These are phyloP conservation scores for Trichoderma cornu-damae DNA, from an alignment of 2,329 filamentous ascomycete species.

Conservation along the genomic window DNA sequence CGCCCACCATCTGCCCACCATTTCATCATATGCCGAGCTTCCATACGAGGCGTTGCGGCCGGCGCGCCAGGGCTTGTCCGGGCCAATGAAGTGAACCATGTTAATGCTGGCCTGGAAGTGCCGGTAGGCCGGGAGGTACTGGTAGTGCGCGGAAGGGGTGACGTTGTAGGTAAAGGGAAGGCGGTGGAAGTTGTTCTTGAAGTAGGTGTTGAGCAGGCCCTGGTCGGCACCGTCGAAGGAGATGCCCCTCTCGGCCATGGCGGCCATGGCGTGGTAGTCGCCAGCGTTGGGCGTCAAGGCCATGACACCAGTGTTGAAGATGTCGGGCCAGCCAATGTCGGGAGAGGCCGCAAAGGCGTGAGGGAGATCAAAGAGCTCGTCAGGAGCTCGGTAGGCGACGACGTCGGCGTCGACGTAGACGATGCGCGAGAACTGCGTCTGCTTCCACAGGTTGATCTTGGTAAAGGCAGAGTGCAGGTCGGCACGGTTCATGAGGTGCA, in stretches of 20 bases:
- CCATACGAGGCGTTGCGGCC: conserved; percentile 53
- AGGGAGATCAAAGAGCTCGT: conserved; percentile 75
- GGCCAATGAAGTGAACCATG: conserved; percentile 90
- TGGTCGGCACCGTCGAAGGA: conserved; percentile 98
- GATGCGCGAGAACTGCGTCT: conserved; percentile 83
- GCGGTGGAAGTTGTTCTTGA: conserved; percentile 74
- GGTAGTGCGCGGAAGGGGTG: conserved; percentile 93
- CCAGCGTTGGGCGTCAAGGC: conserved; percentile 79
- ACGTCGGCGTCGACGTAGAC: conserved; percentile 94
- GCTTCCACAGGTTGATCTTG: conserved; percentile 92
- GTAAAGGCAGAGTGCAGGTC: conserved; percentile 93
- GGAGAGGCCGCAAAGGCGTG: conserved; percentile 67
- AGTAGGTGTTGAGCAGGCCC: conserved; percentile 92
- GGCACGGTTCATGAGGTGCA: conserved; percentile 84
- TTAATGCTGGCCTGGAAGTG: conserved; percentile 89
- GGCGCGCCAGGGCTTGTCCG: conserved; percentile 80
- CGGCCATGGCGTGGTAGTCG: conserved; percentile 79
- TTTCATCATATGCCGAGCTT: conserved; percentile 68
- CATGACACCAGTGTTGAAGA: conserved; percentile 98
- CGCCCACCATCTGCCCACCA: conserved; percentile 87
- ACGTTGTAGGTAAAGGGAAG: conserved; percentile 96
- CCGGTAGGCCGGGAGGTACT: conserved; percentile 90
- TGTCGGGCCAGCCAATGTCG: conserved; percentile 96
- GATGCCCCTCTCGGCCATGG: conserved; percentile 77
- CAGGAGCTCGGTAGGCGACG: conserved; percentile 82